Base-by-base conservation (phyloP, 148 eudicot species). In the Fagopyrum homotropicum region DNA sequence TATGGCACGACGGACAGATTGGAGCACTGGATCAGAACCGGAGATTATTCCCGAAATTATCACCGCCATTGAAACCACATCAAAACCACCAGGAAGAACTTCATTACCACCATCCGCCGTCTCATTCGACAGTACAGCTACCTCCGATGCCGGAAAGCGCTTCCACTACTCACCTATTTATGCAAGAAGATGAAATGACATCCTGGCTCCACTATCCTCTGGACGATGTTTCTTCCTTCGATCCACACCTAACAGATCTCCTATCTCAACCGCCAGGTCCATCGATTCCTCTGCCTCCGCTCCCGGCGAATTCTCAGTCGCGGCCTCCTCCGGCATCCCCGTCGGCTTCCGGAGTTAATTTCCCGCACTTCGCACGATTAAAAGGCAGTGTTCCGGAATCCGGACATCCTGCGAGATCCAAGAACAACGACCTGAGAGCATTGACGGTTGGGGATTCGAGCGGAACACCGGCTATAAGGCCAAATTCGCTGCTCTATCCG, bases 111-210 rank as follows among this genome's bases (percentile, higher is more conserved):
- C 44, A 30, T 14, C 45, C 69, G 69, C 69, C 69, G 5, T 9
- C 44, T 2, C 43, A 61, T 29, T 40, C 15, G 68, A 29, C 15
- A 6, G 15, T 1, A 0, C 69, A 49, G 69, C 78, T 19, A 59
- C 73, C 17, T 40, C 77, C 26, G 51, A 77, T 9, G 12, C 5
- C 71, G 69, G 69, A 71, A 2, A 72, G 55, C 2, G 80, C 73
- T 30, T 55, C 84, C 57, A 56, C 80, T 19, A 47, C 75, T 45
- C 78, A 85, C n/a, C 76, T 85, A 11, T 86, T 82, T 63, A 91
- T 91, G 81, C 90, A 84, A 8, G 97, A 89, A 48, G 90, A 88
- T 30, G 97, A 89, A 81, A 91, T 89, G 97, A 84, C 89, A 4
- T 75, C 92, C 1, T 91, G 97, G 97, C 85, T 91, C 35, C 93